Conservation (phyloP, 768 basidiomycete species). For the Obba rivulosa region DNA sequence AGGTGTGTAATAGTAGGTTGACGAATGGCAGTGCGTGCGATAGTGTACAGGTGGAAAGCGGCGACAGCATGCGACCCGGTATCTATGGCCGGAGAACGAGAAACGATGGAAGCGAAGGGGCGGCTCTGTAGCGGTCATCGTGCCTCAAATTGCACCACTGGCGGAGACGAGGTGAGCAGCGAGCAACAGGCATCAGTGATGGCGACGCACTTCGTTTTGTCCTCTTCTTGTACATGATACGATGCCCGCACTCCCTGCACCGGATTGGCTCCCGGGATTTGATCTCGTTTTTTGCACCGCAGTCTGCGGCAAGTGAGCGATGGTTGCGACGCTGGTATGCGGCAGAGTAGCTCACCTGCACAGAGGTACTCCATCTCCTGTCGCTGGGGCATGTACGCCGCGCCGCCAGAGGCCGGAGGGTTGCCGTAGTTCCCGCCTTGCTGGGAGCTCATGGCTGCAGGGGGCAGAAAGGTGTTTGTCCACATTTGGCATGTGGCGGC, state of each 20-base stretch:
- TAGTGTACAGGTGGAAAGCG: slow-evolving; percentile 1
- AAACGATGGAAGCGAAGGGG: neutral
- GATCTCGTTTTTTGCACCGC: slow-evolving; percentile 89
- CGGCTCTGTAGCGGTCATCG: slow-evolving; percentile 36
- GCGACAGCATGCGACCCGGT: neutral
- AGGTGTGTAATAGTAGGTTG: neutral
- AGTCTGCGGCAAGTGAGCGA: slow-evolving; percentile 42
- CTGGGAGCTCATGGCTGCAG: slow-evolving; percentile 36
- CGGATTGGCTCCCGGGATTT: slow-evolving; percentile 89
- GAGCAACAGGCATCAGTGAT: neutral
- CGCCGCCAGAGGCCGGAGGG: slow-evolving; percentile 25
- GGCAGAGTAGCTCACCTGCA: slow-evolving; percentile 49
- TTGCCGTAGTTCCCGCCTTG: slow-evolving; percentile 22
- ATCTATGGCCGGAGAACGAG: neutral
- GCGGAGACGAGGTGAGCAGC: slow-evolving; percentile 7
- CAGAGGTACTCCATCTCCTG: slow-evolving; percentile 83
- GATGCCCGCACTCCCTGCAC: slow-evolving; percentile 94
- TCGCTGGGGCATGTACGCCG: slow-evolving; percentile 32
- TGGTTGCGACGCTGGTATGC: neutral
- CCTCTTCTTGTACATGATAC: slow-evolving; percentile 98
- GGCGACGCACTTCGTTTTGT: slow-evolving; percentile 78
- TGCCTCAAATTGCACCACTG: slow-evolving; percentile 85
- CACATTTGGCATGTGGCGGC: neutral
- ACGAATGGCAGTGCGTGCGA: neutral
- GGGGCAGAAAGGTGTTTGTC: slow-evolving; percentile 18